Base-by-base conservation (phyloP, 805 yeast genomes). In the Kluyveromyces nonfermentans region DNA sequence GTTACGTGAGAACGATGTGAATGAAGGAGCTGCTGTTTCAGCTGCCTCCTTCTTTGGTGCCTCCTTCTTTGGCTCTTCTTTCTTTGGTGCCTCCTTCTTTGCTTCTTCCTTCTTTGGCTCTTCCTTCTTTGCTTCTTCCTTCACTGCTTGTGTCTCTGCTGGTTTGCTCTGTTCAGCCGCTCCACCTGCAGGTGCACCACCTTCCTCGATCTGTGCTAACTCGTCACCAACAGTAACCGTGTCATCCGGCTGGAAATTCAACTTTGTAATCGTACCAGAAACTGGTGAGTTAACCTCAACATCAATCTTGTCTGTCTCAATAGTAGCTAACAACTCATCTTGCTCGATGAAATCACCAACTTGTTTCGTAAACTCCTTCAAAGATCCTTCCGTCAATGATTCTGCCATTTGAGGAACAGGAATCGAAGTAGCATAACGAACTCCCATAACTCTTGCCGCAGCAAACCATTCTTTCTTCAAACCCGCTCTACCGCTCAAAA, bases 341-440 rank as follows among this genome's bases (percentile, higher is more conserved):
- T 71, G 78, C 46, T 74, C 77, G 44, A 90, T 90, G 56, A 69
- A 88, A 48, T 90, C 97, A 53, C 98, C 98, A 49, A 88, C 87
- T 49, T 77, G 68, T 62, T 82, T 82, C 51, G 72, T 69, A 60
- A 70, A 82, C 46, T 75, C 76, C 49, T 85, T 72, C 53, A 93
- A 75, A 40, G 97, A 86, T 63, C 98, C 98, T 68, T 93, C 98
- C 35, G 96, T 86, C 61, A 93, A 82, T 41, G 97, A 89, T 70
- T 93, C 98, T 36, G 98, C 97, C 97, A 93, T 88, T 52, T 86
- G 94, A 40, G 98, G 98, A 18, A 93, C 97, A 66, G 88, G 85
- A 42, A 90, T 95, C 40, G 62, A 65, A 49, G 70, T 71, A 33
- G 72, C 63, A 50, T 50, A 60, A 52, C 71, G 65, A 17, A 49